A percentile compares a stretch with the other conserved stretches of the same genome.
Conservation (phyloP, 2,329 filamentous ascomycete species). For the Lecanoromycetidae sp. region DNA sequence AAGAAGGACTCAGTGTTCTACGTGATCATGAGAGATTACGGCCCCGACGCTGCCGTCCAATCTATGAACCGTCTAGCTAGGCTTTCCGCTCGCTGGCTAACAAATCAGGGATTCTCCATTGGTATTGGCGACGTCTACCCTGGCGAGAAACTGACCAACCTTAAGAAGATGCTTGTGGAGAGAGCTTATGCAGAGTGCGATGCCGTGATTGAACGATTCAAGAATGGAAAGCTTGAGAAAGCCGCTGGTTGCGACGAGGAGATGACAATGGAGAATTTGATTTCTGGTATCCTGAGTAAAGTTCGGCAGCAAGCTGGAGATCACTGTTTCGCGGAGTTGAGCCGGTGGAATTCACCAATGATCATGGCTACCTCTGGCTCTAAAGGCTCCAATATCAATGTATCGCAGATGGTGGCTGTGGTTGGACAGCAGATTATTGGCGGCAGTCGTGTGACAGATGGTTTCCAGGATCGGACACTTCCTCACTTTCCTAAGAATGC, state of each 20-base stretch:
- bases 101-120: conserved; percentile 89
- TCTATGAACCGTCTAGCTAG: conserved; percentile 93
- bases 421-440: conserved; percentile 98
- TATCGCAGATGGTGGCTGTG: conserved; percentile 95
- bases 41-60: conserved; percentile 72
- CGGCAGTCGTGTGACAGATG: conserved; percentile 81
- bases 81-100: conserved; percentile 75
- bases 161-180: conserved; percentile 65
- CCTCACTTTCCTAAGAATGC: conserved; percentile 93
- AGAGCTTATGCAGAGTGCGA: conserved; percentile 72
- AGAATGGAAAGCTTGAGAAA: conserved; percentile 68
- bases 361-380: conserved; percentile 97
- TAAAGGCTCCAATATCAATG: conserved; percentile 95
- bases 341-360: conserved; percentile 80
- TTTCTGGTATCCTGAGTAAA: conserved; percentile 82
- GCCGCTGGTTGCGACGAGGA: conserved; percentile 83
- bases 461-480: conserved; percentile 88
- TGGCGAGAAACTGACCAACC: conserved; percentile 52
- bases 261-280: conserved; percentile 76
- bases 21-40: conserved; percentile 88
- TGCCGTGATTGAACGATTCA: conserved; percentile 68
- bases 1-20: conserved; percentile 99
- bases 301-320: conserved; percentile 86
- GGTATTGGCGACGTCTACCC: conserved; percentile 92
- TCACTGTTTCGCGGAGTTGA: conserved; percentile 80